Evolutionary conservation across 2,329 filamentous ascomycete species (phyloP).

Genomic region (Stemphylium lycopersici): DNA sequence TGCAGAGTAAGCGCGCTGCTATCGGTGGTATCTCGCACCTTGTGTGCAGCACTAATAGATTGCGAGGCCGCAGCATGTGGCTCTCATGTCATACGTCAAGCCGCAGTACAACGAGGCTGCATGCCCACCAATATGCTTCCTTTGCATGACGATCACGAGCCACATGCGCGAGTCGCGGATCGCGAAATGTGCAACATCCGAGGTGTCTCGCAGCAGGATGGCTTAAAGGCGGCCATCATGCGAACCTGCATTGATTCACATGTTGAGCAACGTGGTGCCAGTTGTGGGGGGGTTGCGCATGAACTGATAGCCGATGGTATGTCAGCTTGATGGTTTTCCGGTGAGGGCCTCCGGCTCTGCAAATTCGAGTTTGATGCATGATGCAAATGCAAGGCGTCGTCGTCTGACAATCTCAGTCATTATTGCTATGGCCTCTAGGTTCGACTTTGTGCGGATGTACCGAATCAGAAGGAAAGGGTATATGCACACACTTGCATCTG

Average conservation of each 20-base stretch:
- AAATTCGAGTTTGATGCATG: slow-evolving; percentile 10
- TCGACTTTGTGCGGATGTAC: slow-evolving; percentile 1
- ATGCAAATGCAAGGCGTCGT: slow-evolving; percentile 5
- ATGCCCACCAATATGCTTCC: slow-evolving; percentile 1
- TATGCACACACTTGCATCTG: slow-evolving; percentile 5
- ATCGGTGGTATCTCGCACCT: slow-evolving; percentile 1
- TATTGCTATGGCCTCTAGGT: slow-evolving; percentile 1
- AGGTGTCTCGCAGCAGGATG: neutral
- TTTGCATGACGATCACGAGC: slow-evolving; percentile 3
- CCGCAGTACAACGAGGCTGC: slow-evolving; percentile 5
- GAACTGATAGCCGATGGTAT: slow-evolving; percentile 5
- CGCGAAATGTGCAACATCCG: slow-evolving; percentile 1
- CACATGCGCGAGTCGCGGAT: neutral
- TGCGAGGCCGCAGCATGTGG: slow-evolving; percentile 12
- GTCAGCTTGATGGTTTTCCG: slow-evolving; percentile 5
- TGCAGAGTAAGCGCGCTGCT: slow-evolving; percentile 21
- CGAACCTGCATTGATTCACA: slow-evolving; percentile 6
- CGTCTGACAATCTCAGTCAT: slow-evolving; percentile 5
- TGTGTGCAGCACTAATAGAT: slow-evolving; percentile 1
- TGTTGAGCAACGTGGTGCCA: slow-evolving; percentile 11
- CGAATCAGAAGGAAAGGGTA: slow-evolving; percentile 9
- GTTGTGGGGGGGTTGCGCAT: slow-evolving; percentile 12
- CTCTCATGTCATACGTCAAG: slow-evolving; percentile 15
- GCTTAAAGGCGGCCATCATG: neutral
- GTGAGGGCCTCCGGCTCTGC: neutral